These are phyloP conservation scores for Rhizophagus prolifer DNA, from an alignment of 192 early-diverging fungal species.

Conservation along the genomic window DNA sequence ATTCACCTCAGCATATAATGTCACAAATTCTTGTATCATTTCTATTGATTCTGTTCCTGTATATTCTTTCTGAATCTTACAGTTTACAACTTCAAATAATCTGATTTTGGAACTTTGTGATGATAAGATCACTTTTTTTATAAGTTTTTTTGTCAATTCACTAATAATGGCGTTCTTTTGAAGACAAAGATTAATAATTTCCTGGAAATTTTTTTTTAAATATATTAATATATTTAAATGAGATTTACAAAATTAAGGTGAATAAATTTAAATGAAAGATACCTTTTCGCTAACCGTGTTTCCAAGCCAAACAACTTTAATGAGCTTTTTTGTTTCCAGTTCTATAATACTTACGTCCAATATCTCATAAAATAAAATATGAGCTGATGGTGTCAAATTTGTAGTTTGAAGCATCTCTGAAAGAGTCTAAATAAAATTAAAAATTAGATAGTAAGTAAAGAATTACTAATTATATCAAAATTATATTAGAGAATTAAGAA, in stretches of 20 bases:
- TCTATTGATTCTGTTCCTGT: slow-evolving; percentile 46
- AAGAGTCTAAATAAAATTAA: slow-evolving; percentile 26
- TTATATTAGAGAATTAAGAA: too few species aligned
- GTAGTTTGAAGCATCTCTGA: slow-evolving; percentile 41
- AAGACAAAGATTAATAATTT: slow-evolving; percentile 62
- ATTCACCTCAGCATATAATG: slow-evolving; percentile 63
- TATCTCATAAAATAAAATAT: slow-evolving; percentile 78
- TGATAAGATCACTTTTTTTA: slow-evolving; percentile 49
- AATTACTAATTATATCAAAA: neutral
- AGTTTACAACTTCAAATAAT: slow-evolving; percentile 53
- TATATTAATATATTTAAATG: too few species aligned
- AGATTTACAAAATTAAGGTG: neutral
- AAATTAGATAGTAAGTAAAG: neutral
- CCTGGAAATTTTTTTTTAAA: too few species aligned
- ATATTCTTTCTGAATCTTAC: slow-evolving; percentile 50
- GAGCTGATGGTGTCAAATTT: slow-evolving; percentile 35
- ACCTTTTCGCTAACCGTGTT: slow-evolving; percentile 65
- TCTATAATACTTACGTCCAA: slow-evolving; percentile 79
- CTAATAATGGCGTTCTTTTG: slow-evolving; percentile 56
- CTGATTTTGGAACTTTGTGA: slow-evolving; percentile 50
- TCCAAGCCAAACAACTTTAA: slow-evolving; percentile 72
- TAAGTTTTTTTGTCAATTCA: slow-evolving; percentile 51
- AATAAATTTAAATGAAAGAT: slow-evolving; percentile 2
- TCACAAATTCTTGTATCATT: slow-evolving; percentile 41
- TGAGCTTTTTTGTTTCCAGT: slow-evolving; percentile 73